Evolutionary conservation across 495 filamentous ascomycete species (phyloP), one percentile per base, ranked within the genome.

Genomic region (Mycothermus thermophilus): DNA sequence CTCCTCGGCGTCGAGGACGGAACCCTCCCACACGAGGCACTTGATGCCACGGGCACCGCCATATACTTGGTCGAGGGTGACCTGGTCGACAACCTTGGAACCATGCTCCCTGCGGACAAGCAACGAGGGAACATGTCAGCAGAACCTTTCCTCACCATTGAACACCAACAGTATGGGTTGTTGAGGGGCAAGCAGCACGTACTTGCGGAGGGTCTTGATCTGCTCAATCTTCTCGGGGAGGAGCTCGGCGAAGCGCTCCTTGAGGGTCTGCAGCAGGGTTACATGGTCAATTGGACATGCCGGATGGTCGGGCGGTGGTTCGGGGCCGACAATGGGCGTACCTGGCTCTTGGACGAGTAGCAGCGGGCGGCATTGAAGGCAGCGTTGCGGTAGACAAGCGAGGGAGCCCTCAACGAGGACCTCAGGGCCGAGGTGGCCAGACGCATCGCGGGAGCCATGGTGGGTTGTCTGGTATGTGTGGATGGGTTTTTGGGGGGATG

Each of bases 41-140:
- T 96, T 97, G 64, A 97, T 92, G 43, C 90, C 92, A 69, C 92
- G 85, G 50, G 92, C 92, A 75, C 90, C 90, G 68, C 90, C 90
- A 59, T 96, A 96, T 50, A 90, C 90, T 66, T 99, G 92, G 69
- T 96, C 90, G 50, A 99, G 78, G 39, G 92, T 99, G 57, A 99
- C 83, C 72, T 99, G 86, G 52, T 88, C 86, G 49, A 99, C 66
- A 44, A 95, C 80, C 63, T 84, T 96, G 67, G 69, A 83, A 58
- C 90, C 90, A 58, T 90, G 74, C 46, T 92, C 88, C 69, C 86
- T 93, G 48, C 7, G 29, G n/a, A n/a, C n/a, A n/a, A n/a, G n/a
- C n/a, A n/a, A n/a, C n/a, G n/a, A n/a, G n/a, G n/a, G n/a, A n/a
- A n/a, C n/a, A n/a, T n/a, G n/a, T n/a, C n/a, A n/a, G n/a, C n/a